These are phyloP conservation scores for Schizosaccharomyces octosporus DNA, from an alignment of 805 yeast species.

Conservation along the genomic window DNA sequence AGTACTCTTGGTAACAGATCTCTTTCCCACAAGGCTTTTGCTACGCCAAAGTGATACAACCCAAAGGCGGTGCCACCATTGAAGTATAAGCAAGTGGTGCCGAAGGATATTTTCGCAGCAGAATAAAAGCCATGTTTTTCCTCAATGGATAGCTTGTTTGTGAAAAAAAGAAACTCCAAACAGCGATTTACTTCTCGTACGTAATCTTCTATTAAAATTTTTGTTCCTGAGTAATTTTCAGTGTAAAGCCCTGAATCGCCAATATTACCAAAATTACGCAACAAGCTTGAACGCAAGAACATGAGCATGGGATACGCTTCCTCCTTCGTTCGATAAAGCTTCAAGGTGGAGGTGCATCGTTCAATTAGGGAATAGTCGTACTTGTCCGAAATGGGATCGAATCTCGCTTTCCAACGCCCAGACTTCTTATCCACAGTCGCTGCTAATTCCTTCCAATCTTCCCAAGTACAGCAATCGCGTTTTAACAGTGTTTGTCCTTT, in stretches of 20 bases:
- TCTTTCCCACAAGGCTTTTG: constrained; percentile 50
- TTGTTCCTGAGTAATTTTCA: constrained; percentile 69
- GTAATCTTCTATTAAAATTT: constrained; percentile 58
- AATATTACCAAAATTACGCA: constrained; percentile 65
- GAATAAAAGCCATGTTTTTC: constrained; percentile 45
- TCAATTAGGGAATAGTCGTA: constrained; percentile 49
- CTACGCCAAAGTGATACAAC: constrained; percentile 72
- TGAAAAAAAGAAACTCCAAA: constrained; percentile 13
- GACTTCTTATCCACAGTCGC: constrained; percentile 8
- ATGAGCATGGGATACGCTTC: constrained; percentile 43
- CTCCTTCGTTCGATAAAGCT: constrained; percentile 28
- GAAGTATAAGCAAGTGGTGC: constrained; percentile 75
- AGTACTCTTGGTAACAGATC: constrained; percentile 63
- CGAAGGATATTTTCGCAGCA: constrained; percentile 76
- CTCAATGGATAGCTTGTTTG: neutral
- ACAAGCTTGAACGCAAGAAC: constrained; percentile 62
- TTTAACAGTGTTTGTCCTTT: neutral
- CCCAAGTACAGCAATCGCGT: neutral
- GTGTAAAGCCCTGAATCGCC: constrained; percentile 61
- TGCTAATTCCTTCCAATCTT: neutral
- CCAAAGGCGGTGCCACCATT: constrained; percentile 95
- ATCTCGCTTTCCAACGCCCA: constrained; percentile 55
- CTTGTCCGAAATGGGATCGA: constrained; percentile 26
- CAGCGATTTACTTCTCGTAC: constrained; percentile 48
- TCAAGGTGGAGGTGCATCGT: constrained; percentile 28